Evolutionary conservation across 2,329 filamentous ascomycete genomes (phyloP).

Genomic region (Rutstroemia sydowiana): DNA sequence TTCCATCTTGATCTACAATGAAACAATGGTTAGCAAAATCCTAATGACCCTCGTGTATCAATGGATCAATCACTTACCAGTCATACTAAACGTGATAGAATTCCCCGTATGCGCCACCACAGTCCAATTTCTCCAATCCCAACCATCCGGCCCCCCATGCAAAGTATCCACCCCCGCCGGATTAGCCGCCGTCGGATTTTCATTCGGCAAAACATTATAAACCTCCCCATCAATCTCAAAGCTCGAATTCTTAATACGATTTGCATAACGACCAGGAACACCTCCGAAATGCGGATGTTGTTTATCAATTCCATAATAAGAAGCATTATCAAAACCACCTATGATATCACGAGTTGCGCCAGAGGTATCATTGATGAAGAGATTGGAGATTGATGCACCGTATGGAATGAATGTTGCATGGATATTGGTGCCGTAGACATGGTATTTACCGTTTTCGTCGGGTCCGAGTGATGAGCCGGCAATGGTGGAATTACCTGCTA

Average conservation of each 20-base stretch:
- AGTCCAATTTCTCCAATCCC: conserved; percentile 64
- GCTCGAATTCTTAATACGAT: conserved; percentile 71
- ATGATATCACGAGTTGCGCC: conserved; percentile 65
- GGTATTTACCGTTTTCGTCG: conserved; percentile 61
- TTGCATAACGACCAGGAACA: conserved; percentile 71
- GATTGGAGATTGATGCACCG: conserved; percentile 64
- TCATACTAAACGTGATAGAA: conserved; percentile 69
- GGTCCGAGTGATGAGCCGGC: conserved; percentile 29
- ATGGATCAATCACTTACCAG: conserved; percentile 33
- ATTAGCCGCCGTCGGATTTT: conserved; percentile 44
- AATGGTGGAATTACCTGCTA: conserved; percentile 21
- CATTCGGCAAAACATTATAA: conserved; percentile 56
- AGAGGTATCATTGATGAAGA: conserved; percentile 62
- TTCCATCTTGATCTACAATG: conserved; percentile 50
- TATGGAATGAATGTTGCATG: conserved; percentile 65
- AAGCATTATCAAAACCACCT: conserved; percentile 68
- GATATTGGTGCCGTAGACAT: conserved; percentile 60
- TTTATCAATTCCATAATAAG: conserved; percentile 56
- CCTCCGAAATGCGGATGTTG: conserved; percentile 65
- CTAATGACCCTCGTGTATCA: no score
- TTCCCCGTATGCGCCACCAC: conserved; percentile 57
- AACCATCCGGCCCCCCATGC: conserved; percentile 63
- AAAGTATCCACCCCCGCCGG: conserved; percentile 55
- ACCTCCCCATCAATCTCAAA: conserved; percentile 58
- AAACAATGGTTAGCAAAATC: neutral